phyloP scores from a whole-genome alignment of 257 asterid species.

The Nicotiana attenuata region DNA sequence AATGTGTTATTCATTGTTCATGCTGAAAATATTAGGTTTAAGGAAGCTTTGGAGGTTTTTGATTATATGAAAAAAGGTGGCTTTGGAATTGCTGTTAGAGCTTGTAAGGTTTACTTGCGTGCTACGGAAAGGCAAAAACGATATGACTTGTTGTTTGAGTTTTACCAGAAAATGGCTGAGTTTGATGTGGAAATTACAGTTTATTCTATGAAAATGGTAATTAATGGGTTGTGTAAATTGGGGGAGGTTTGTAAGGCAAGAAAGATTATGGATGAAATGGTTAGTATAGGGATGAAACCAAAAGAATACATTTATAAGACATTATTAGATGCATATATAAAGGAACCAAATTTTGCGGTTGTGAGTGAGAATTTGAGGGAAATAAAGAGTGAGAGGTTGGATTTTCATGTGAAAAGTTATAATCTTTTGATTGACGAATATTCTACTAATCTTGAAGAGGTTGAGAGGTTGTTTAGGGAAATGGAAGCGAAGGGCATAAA shows the following conservation, averaged over 20 bases:
- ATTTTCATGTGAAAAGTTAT: constrained; percentile 52
- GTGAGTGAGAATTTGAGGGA: constrained; percentile 40
- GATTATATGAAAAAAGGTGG: constrained; percentile 28
- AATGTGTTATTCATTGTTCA: constrained; percentile 34
- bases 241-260: constrained; percentile 49
- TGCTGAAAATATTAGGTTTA: constrained; percentile 21
- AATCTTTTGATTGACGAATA: constrained; percentile 50
- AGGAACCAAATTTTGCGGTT: constrained; percentile 33
- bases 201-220: constrained; percentile 60
- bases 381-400: constrained; percentile 56
- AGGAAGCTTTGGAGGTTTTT: constrained; percentile 31
- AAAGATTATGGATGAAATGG: constrained; percentile 45
- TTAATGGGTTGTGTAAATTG: constrained; percentile 57
- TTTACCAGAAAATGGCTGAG: constrained; percentile 60
- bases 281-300: constrained; percentile 49
- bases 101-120: constrained; percentile 68
- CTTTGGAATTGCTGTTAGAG: constrained; percentile 56
- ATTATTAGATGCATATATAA: constrained; percentile 54
- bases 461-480: constrained; percentile 19
- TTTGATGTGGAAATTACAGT: constrained; percentile 53
- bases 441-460: constrained; percentile 27
- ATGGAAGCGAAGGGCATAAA: constrained; percentile 44
- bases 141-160: constrained; percentile 34
- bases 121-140: constrained; percentile 46
- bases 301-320: constrained; percentile 56